Evolutionary conservation across 371 early-diverging fungal species (phyloP).

Genomic region (Ecytonucleospora hepatopenaei): DNA sequence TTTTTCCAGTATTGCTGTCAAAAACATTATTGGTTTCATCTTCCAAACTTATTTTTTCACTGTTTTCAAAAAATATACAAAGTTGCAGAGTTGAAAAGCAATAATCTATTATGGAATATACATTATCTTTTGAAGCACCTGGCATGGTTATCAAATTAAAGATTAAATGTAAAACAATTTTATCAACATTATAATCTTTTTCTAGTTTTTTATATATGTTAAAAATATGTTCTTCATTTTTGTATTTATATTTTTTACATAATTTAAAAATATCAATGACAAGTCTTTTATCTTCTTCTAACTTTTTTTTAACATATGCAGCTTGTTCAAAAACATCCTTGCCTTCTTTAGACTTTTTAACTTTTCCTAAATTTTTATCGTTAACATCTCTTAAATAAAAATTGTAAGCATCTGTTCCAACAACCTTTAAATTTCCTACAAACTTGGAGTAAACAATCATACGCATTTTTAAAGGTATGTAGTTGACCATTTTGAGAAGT

Average conservation of each 20-base stretch:
- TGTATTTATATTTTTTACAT: background rate
- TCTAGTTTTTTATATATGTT: slow-evolving; percentile 25
- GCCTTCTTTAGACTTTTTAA: background rate
- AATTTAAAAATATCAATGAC: background rate
- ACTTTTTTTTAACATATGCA: background rate
- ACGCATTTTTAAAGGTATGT: slow-evolving; percentile 4
- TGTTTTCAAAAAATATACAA: background rate
- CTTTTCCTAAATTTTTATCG: background rate
- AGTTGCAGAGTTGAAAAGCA: slow-evolving; percentile 3
- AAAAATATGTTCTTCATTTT: slow-evolving; percentile 17
- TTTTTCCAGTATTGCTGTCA: background rate
- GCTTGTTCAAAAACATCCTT: background rate
- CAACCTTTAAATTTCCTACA: background rate
- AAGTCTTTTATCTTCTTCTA: background rate
- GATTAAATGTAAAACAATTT: slow-evolving; percentile 10
- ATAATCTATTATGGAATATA: slow-evolving; percentile 6
- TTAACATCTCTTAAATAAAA: background rate
- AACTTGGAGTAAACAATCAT: slow-evolving; percentile 22
- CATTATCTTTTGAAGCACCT: background rate
- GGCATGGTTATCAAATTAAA: slow-evolving; percentile 14
- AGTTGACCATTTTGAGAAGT: slow-evolving; percentile 12
- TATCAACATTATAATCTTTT: slow-evolving; percentile 5
- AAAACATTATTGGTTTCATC: background rate
- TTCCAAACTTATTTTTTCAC: background rate
- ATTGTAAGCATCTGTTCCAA: background rate